Base-by-base conservation (phyloP, 2,329 filamentous ascomycete species). In the Eurotiales sp. region DNA sequence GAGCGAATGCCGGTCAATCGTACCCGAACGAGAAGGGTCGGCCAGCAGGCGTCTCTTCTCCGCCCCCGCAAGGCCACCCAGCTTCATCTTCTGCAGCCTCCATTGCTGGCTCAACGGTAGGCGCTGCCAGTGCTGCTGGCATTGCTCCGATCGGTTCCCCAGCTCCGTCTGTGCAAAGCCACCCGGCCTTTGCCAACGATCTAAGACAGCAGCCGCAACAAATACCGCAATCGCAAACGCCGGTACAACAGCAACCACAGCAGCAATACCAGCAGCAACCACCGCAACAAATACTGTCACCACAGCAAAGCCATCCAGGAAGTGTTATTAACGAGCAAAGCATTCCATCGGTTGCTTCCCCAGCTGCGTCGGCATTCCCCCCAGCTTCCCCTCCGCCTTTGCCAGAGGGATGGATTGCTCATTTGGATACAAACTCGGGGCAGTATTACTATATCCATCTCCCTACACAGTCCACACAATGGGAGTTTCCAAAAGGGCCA, bases 361-460 rank as follows among this genome's bases (percentile, higher is more conserved):
- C 72, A 23, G 64, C 68, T 7, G 66, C 74, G 39, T 57, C 71
- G 56, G 62, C 75, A 59, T 42, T 82, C 21, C 81, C 86, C 1
- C 89, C 89, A 25, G 83, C 86, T 22, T 95, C 90, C 14, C 93
- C 93, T 27, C 93, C 93, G 19, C 93, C 92, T 2, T 78, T 99
- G 14, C 93, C 93, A 5, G 93, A 99, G 72, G 93, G 93, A 29
- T 99, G 93, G 93, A 97, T 99, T 63, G 90, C 93, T 17, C 93
- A 97, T 68, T 78, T 97, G 4, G 93, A 99, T 66, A 88, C 90
- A 59, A 96, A 88, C 65, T 97, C 92, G 2, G 93, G 93, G 1
- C 92, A 97, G 65, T 99, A 97, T 71, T 99, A 99, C 70, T 99
- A 99, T 64, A 99, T 99, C 54, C 93, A 99, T 68, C 79, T 99